Evolutionary conservation across 805 yeast genomes (phyloP), one percentile per base, ranked within the genome.

Genomic region (Kodamaea hsintzibuensis): DNA sequence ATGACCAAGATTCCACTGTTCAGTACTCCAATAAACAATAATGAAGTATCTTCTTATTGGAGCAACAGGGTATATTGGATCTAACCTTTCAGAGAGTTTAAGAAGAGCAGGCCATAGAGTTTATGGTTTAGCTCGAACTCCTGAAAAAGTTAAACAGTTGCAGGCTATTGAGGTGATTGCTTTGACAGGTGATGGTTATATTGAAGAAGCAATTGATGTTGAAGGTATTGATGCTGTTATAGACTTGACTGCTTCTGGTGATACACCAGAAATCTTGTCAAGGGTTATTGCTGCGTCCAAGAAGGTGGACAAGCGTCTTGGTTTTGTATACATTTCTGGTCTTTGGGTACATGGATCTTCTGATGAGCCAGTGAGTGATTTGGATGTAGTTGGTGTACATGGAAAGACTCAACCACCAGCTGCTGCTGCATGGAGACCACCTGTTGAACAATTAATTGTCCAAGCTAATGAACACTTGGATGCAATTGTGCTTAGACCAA

Each of bases 291-390:
- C 47, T 12, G 27, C 27, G 14, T 18, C 27, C 30, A 43, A 17
- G 14, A 25, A 43, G 13, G 27, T 18, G 33, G 14, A 43, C 27
- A 13, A 18, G 30, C 19, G 33, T 14, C 16, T 44, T 17, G 30
- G 30, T 2, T 50, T 43, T 33, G 16, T 50, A 12, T 50, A 43
- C 25, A 50, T 44, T 30, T 42, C 48, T 27, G 53, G 53, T 2
- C 13, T 44, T 27, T 50, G 53, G 53, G 53, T 50, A 30, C 49
- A 50, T 40, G 53, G 53, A 4, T 22, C 16, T 8, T 19, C 38
- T n/a, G 10, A 8, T 18, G 47, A 44, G 2, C 12, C 18, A 2
- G 53, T 50, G 9, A 42, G 33, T 43, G 53, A 50, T 13, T n/a
- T 3, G 12, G 53, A 35, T 35, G 14, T 35, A 4, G 39, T 35